Evolutionary conservation across 352 stramenopile species (phyloP).

Genomic region (Phytopythium mirpurense): DNA sequence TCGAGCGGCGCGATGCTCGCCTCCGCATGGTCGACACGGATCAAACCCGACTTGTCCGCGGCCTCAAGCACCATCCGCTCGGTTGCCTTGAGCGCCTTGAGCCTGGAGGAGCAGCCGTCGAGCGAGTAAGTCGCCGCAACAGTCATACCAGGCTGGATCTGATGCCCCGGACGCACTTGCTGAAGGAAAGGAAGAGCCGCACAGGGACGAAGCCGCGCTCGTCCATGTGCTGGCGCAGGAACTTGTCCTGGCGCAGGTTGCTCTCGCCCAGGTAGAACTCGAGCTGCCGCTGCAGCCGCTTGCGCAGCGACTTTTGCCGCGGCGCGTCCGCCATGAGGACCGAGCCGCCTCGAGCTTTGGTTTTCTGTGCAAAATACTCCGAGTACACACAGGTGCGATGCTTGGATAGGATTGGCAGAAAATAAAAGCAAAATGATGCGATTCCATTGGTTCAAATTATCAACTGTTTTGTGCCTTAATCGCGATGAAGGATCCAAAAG

Average conservation of each 20-base stretch:
- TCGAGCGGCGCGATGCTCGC: constrained; percentile 41
- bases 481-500: too few relatives aligned
- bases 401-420: too few relatives aligned
- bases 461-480: too few relatives aligned
- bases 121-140: too few relatives aligned
- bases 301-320: constrained; percentile 50
- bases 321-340: constrained; percentile 7
- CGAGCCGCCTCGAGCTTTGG: too few relatives aligned
- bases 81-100: constrained; percentile 46
- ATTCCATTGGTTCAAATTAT: too few relatives aligned
- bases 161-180: constrained; percentile 27
- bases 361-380: too few relatives aligned
- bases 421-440: too few relatives aligned
- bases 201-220: constrained; percentile 48
- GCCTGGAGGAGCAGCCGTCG: neutral
- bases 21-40: constrained; percentile 35
- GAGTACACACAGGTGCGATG: too few relatives aligned
- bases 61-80: constrained; percentile 55
- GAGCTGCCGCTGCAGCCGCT: constrained; percentile 73
- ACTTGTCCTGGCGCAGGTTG: constrained; percentile 79
- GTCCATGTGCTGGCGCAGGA: constrained; percentile 72
- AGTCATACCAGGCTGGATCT: too few relatives aligned
- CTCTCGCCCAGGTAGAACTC: constrained; percentile 79
- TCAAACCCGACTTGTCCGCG: constrained; percentile 39
- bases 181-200: constrained; percentile 63